A percentile compares a stretch with the other conserved stretches of the same genome.
Evolutionary conservation across 1,284 basidiomycete genomes (phyloP).

Genomic region (Rhodofomes roseus): DNA sequence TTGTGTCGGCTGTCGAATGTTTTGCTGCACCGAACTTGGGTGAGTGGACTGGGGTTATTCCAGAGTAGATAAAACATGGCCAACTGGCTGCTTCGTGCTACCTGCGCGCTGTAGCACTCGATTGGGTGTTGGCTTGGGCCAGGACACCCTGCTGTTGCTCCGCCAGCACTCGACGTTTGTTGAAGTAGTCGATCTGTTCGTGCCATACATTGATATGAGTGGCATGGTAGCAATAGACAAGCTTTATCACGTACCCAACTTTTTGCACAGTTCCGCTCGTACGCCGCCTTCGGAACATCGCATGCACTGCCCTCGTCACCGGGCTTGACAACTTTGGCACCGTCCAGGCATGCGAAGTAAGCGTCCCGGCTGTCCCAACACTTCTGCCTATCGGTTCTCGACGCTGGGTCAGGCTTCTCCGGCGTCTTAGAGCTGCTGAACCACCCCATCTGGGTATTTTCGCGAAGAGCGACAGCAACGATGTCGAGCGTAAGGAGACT

Average conservation of each 20-base stretch:
- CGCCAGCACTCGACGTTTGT: slow-evolving; percentile 71
- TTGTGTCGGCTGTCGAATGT: too few species aligned
- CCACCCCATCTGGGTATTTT: slow-evolving; percentile 29
- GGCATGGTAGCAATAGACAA: background rate
- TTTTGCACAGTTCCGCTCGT: slow-evolving; percentile 69
- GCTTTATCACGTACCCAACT: slow-evolving; percentile 66
- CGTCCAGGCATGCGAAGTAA: slow-evolving; percentile 77
- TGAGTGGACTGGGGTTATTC: too few species aligned
- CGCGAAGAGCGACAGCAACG: background rate
- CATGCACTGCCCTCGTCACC: slow-evolving; percentile 64
- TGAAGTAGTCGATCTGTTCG: slow-evolving; percentile 77
- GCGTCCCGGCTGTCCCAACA: slow-evolving; percentile 79
- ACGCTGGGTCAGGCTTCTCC: slow-evolving; percentile 40
- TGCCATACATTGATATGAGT: background rate
- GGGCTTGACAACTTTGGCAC: slow-evolving; percentile 57
- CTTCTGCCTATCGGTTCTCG: slow-evolving; percentile 54
- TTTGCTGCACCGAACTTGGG: too few species aligned
- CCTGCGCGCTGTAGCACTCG: slow-evolving; percentile 37
- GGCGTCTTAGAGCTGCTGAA: slow-evolving; percentile 25
- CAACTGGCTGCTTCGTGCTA: background rate
- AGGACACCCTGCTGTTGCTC: slow-evolving; percentile 69
- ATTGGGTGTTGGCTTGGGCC: slow-evolving; percentile 51
- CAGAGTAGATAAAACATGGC: background rate
- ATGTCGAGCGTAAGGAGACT: background rate
- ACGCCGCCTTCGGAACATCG: slow-evolving; percentile 43